Percentiles rank a stretch among this genome's conserved stretches.
These are phyloP conservation scores for Ophidiomyces ophidiicola DNA, from an alignment of 2,329 filamentous ascomycete genomes.

Conservation along the genomic window DNA sequence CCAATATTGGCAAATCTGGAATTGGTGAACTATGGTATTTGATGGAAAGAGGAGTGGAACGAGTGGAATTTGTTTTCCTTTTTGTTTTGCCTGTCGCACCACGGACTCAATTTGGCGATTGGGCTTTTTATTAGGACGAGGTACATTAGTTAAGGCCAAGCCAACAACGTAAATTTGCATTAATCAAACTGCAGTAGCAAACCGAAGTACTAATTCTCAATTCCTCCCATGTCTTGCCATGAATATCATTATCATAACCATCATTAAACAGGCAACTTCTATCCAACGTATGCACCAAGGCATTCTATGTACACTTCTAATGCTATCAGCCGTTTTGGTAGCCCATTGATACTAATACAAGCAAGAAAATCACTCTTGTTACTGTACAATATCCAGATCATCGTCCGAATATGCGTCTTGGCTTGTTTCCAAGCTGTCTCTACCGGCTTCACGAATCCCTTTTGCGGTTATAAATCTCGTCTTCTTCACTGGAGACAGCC, in stretches of 20 bases:
- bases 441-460: conserved; percentile 63
- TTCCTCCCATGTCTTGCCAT: too few relatives aligned
- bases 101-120: neutral
- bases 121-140: neutral
- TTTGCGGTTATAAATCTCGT: conserved; percentile 68
- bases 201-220: too few relatives aligned
- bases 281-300: conserved; percentile 8
- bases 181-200: too few relatives aligned
- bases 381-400: conserved; percentile 38
- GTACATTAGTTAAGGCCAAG: neutral
- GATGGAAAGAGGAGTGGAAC: neutral
- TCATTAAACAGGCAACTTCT: neutral
- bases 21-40: too few relatives aligned
- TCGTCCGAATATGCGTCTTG: conserved; percentile 40
- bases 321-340: too few relatives aligned
- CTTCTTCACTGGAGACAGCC: conserved; percentile 42
- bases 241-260: conserved; percentile 3
- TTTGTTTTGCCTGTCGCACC: neutral
- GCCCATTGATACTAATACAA: conserved; percentile 2
- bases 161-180: too few relatives aligned
- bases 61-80: neutral
- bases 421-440: conserved; percentile 53
- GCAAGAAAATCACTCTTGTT: neutral
- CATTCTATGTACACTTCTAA: too few relatives aligned
- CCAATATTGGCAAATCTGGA: too few relatives aligned